Conservation (phyloP, 768 basidiomycete genomes). For the Leucocoprinus leucothites region DNA sequence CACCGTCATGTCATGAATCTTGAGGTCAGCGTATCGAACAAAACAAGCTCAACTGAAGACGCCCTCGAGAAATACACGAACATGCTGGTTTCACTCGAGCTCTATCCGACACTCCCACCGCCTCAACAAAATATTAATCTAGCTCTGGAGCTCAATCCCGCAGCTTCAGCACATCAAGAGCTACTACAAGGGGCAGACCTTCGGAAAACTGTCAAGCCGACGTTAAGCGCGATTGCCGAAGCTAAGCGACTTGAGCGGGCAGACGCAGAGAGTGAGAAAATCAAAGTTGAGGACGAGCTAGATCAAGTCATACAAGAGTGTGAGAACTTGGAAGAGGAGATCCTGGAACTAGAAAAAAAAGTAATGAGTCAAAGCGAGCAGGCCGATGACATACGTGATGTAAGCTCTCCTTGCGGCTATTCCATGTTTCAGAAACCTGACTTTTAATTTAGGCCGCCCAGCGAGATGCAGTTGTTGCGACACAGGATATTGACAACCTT, state of each 20-base stretch:
- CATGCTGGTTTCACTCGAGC: slow-evolving; percentile 67
- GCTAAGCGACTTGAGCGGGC: slow-evolving; percentile 67
- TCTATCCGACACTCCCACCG: slow-evolving; percentile 71
- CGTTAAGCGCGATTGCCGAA: slow-evolving; percentile 69
- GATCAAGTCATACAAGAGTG: slow-evolving; percentile 75
- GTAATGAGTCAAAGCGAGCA: slow-evolving; percentile 66
- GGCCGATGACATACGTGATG: slow-evolving; percentile 81
- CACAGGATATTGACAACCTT: slow-evolving; percentile 60
- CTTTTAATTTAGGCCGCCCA: slow-evolving; percentile 58
- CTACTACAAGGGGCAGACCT: slow-evolving; percentile 71
- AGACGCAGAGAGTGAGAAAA: slow-evolving; percentile 70
- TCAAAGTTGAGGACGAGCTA: slow-evolving; percentile 79
- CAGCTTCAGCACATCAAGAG: slow-evolving; percentile 64
- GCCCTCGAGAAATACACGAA: slow-evolving; percentile 78
- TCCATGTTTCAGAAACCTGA: slow-evolving; percentile 6
- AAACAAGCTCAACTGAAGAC: slow-evolving; percentile 78
- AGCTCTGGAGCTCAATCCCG: slow-evolving; percentile 77
- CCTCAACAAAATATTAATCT: slow-evolving; percentile 76
- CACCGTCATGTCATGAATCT: slow-evolving; percentile 71
- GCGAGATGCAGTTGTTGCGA: slow-evolving; percentile 67
- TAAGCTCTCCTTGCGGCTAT: slow-evolving; percentile 23
- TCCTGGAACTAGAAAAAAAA: slow-evolving; percentile 71
- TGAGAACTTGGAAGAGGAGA: slow-evolving; percentile 80
- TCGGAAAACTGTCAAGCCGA: slow-evolving; percentile 71
- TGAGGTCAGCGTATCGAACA: slow-evolving; percentile 81